Evolutionary conservation across 805 yeast species (phyloP).

Genomic region (Candida rishiriensis): DNA sequence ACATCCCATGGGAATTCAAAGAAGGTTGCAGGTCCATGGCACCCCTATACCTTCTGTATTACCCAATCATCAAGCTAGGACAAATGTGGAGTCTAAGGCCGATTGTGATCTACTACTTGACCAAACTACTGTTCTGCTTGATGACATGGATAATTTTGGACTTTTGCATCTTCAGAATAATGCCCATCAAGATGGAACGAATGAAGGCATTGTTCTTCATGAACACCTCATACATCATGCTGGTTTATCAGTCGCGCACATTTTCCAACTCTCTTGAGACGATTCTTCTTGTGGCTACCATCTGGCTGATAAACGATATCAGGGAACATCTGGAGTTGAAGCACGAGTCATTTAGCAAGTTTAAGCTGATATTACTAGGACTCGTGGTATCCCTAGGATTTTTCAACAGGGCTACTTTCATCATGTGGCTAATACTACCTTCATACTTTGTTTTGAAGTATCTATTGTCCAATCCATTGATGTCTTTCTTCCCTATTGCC

Average conservation of each 20-base stretch:
- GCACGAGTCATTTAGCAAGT: background rate
- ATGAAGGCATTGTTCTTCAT: constrained; percentile 41
- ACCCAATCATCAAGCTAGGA: constrained; percentile 52
- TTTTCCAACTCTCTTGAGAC: constrained; percentile 88
- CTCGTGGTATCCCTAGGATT: constrained; percentile 56
- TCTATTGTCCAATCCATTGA: constrained; percentile 32
- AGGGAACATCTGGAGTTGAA: constrained; percentile 16
- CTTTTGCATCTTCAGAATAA: constrained; percentile 25
- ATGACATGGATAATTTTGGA: constrained; percentile 31
- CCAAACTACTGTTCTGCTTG: constrained; percentile 42
- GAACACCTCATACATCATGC: constrained; percentile 63
- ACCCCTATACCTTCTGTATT: constrained; percentile 64
- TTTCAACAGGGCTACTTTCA: constrained; percentile 83
- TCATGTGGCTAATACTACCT: constrained; percentile 71
- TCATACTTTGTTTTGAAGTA: constrained; percentile 40
- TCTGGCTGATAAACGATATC: constrained; percentile 43
- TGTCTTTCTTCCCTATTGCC: constrained; percentile 29
- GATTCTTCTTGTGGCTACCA: constrained; percentile 42
- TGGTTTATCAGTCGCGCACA: constrained; percentile 79
- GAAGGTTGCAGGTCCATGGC: constrained; percentile 60
- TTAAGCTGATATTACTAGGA: constrained; percentile 38
- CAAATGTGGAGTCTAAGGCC: constrained; percentile 36
- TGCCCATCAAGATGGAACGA: constrained; percentile 32
- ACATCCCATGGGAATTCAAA: constrained; percentile 82
- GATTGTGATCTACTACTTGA: constrained; percentile 44